Evolutionary conservation across 371 early-diverging fungal genomes (phyloP).

Genomic region (Blakeslea trispora): DNA sequence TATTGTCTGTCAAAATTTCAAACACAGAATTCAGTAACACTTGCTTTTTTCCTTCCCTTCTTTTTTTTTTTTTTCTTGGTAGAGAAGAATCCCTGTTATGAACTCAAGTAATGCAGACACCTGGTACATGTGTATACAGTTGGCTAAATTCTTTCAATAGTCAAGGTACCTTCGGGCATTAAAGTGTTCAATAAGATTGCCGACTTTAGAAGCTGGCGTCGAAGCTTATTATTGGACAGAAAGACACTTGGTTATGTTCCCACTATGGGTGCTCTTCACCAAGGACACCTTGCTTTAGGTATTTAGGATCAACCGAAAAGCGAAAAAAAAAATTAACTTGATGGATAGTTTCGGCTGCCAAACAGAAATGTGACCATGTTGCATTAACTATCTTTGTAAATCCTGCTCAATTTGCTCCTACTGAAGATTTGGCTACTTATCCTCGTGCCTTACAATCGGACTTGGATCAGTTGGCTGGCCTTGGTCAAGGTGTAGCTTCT

Average conservation of each 20-base stretch:
- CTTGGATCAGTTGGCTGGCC: constrained; percentile 56
- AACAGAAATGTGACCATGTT: constrained; percentile 64
- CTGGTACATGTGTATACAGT: not conserved
- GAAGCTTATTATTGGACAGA: constrained; percentile 44
- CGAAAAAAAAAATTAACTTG: not conserved
- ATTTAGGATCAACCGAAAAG: constrained; percentile 13
- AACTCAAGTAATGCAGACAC: no score
- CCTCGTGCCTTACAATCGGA: constrained; percentile 85
- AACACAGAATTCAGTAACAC: no score
- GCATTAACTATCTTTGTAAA: constrained; percentile 94
- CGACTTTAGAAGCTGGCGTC: constrained; percentile 68
- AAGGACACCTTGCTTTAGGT: constrained; percentile 84
- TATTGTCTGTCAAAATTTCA: no score
- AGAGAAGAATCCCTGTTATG: no score
- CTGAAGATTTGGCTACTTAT: constrained; percentile 90
- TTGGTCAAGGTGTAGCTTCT: constrained; percentile 43
- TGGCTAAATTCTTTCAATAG: constrained; percentile 6
- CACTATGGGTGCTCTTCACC: constrained; percentile 93
- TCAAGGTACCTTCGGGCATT: constrained; percentile 50
- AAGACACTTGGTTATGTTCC: constrained; percentile 76
- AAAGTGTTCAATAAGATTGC: constrained; percentile 64
- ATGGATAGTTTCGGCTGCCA: constrained; percentile 58
- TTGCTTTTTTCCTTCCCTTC: no score
- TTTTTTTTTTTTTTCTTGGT: no score
- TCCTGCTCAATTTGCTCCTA: constrained; percentile 96